Base-by-base conservation (phyloP, 768 basidiomycete species). In the Amanita thiersii region DNA sequence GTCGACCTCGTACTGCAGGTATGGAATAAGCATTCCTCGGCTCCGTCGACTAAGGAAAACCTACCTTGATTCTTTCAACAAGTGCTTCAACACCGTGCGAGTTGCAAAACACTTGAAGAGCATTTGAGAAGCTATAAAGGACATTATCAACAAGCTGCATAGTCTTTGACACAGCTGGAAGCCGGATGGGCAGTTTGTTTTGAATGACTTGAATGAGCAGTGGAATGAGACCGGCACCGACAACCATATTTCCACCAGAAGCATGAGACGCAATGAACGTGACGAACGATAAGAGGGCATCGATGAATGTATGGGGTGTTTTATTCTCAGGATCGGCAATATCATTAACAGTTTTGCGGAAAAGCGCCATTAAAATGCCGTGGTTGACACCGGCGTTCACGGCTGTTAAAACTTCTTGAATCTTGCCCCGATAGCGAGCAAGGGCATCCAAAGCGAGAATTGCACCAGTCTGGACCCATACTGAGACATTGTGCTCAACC, bases 311-410 rank as follows among this genome's bases (percentile, higher is more conserved):
- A 40, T 85, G 81, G 7, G 82, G 79, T 21, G 83, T 61, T 17
- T 62, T 76, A 23, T 79, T 85, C 17, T 79, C 72, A 1, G 79
- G 68, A 43, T 74, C 73, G 40, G 74, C 70, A 15, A 91, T 77
- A 46, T 90, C 84, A 12, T 70, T 58, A 12, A 89, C 81, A 17
- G 86, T 86, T 61, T 80, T 83, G 47, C 92, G 77, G 41, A 97
- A 71, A 25, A 92, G 68, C 20, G 85, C 82, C 82, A 98, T 89
- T 18, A 99, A 60, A 29, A 91, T 83, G 9, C 96, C 96, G 55
- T 98, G 96, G 53, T 91, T 96, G 41, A 97, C 90, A 32, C 90
- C 90, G 18, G 90, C 93, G 56, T 96, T 96, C 26, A 98, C 76
- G 1, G 92, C 83, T 3, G 83, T 81, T 34, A 96, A 61, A 28